Base-by-base conservation (phyloP, 768 basidiomycete species). In the Daedaleopsis sinensis region DNA sequence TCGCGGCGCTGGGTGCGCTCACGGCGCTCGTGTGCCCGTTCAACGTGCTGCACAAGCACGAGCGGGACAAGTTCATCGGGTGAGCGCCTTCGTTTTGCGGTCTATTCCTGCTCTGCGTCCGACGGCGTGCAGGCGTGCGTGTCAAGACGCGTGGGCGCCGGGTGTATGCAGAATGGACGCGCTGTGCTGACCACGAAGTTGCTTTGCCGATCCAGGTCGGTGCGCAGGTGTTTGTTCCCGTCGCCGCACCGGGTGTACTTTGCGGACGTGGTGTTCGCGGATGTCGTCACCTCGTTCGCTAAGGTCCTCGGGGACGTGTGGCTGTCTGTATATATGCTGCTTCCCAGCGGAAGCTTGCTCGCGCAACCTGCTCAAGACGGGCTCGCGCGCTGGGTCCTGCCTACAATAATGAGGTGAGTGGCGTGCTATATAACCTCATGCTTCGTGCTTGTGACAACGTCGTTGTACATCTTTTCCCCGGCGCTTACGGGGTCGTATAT, bases 291-390 rank as follows among this genome's bases (percentile, higher is more conserved):
- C 1, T 98, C 96, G 2, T 96, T 93, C 70, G 96, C 97, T 38
- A 98, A 97, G 78, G 94, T 99, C 43, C 78, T 98, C 19, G 96
- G 96, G 13, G 97, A 98, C 70, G 77, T 95, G 44, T 98, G 93
- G 93, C 78, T 98, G 47, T 94, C 93, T 5, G 67, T 89, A 18
- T 87, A 83, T 71, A 95, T 96, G 88, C 80, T 98, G n/a, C 82
- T 92, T 64, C 88, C 89, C 12, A 90, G 92, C 39, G 89, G 91
- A 49, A 91, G 89, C 65, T 79, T 96, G 44, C 76, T 92, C 19
- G 73, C 78, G 18, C 80, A 86, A 47, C 88, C 94, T 9, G 72
- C 78, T 11, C 82, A 84, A 61, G 81, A 84, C 37, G 88, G 87
- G 7, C 83, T 84, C 78, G 73, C 82, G 57, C 81, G 87, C 50